These are phyloP conservation scores for Fusarium compactum DNA, from an alignment of 2,329 filamentous ascomycete genomes.

Conservation along the genomic window DNA sequence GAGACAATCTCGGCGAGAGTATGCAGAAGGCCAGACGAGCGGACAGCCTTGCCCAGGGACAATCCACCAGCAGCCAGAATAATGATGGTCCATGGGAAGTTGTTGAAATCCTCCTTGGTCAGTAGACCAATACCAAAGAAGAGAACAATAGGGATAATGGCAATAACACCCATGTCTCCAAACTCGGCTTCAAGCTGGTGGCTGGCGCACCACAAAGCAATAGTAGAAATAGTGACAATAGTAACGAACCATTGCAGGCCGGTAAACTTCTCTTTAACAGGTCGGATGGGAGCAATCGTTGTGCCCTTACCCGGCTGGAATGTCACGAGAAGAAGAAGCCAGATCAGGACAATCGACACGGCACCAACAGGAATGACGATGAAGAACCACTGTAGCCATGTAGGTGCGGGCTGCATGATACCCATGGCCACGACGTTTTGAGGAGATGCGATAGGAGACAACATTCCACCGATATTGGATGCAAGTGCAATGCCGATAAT, in stretches of 20 bases:
- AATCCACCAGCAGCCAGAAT: constrained; percentile 95
- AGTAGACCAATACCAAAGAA: constrained; percentile 98
- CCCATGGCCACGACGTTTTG: constrained; percentile 97
- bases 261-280: constrained; percentile 88
- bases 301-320: constrained; percentile 89
- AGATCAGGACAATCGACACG: constrained; percentile 88
- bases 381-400: constrained; percentile 98
- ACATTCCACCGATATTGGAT: constrained; percentile 95
- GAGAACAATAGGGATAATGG: constrained; percentile 92
- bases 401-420: constrained; percentile 92
- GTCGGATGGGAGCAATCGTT: constrained; percentile 90
- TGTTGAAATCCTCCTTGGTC: constrained; percentile 99
- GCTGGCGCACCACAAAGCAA: constrained; percentile 90
- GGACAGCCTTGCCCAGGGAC: constrained; percentile 92
- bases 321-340: constrained; percentile 84
- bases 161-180: constrained; percentile 98
- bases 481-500: constrained; percentile 95
- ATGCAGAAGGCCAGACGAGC: constrained; percentile 90
- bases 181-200: constrained; percentile 90
- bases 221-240: constrained; percentile 84
- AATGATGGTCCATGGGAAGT: constrained; percentile 99
- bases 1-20: constrained; percentile 87
- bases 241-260: constrained; percentile 95
- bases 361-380: constrained; percentile 93
- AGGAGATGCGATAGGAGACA: constrained; percentile 95